Evolutionary conservation across 2,329 filamentous ascomycete genomes (phyloP).

Genomic region (Talaromyces sp.): DNA sequence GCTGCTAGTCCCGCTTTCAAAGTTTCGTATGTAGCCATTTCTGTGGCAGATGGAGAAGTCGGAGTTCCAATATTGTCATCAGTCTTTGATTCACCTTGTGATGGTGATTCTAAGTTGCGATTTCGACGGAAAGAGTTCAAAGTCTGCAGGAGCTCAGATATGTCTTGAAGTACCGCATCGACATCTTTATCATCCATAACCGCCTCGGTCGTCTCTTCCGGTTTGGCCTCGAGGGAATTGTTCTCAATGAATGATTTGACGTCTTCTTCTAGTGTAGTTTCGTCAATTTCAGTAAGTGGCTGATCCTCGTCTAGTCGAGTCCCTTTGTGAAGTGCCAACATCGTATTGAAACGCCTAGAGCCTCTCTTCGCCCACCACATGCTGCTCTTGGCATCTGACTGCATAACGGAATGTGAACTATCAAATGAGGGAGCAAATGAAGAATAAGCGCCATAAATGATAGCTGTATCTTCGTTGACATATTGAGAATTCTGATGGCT

Average conservation of each 20-base stretch:
- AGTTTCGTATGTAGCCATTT: conserved; percentile 63
- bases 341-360: conserved; percentile 34
- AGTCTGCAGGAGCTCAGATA: conserved; percentile 60
- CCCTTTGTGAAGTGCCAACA: conserved; percentile 31
- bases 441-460: conserved; percentile 46
- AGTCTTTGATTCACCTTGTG: conserved; percentile 10
- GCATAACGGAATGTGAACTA: conserved; percentile 43
- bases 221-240: conserved; percentile 17
- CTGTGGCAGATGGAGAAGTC: conserved; percentile 54
- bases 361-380: conserved; percentile 48
- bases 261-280: conserved; percentile 41
- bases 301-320: conserved; percentile 22
- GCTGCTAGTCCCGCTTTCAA: conserved; percentile 72
- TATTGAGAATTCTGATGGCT: conserved; percentile 22
- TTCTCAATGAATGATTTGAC: conserved; percentile 37
- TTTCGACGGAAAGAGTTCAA: conserved; percentile 61
- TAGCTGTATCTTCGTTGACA: conserved; percentile 32
- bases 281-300: conserved; percentile 37
- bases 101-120: conserved; percentile 47
- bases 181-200: conserved; percentile 37
- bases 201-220: conserved; percentile 6
- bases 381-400: conserved; percentile 40
- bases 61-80: conserved; percentile 11
- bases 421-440: conserved; percentile 50
- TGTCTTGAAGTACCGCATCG: conserved; percentile 53